Conservation (phyloP, 139 green algal genomes). For the Chlorella sp. region DNA sequence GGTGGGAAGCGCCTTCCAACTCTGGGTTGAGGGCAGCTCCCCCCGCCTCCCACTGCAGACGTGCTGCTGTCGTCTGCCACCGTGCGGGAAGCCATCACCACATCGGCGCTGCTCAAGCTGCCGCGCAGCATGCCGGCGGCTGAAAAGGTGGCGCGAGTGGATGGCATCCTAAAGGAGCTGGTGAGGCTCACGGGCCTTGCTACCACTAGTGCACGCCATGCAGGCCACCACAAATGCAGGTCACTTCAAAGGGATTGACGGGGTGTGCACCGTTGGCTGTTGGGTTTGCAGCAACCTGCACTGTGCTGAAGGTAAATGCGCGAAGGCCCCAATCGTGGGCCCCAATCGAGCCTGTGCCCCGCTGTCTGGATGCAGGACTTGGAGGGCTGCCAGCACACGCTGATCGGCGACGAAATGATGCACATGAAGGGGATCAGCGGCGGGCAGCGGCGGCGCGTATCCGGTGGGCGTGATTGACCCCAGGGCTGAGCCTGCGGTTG, state of each 20-base stretch:
- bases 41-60: constrained; percentile 35
- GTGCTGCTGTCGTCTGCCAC: constrained; percentile 71
- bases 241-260: too few species aligned
- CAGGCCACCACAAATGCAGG: too few species aligned
- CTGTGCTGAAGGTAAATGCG: too few species aligned
- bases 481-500: too few species aligned
- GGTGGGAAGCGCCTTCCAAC: too few species aligned
- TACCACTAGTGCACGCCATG: too few species aligned
- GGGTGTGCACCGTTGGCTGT: too few species aligned
- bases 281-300: too few species aligned
- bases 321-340: not conserved
- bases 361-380: constrained; percentile 45
- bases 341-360: not conserved
- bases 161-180: constrained; percentile 67
- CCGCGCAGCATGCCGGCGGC: constrained; percentile 39
- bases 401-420: constrained; percentile 73
- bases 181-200: too few species aligned
- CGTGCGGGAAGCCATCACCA: constrained; percentile 67
- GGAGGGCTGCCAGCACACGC: constrained; percentile 53
- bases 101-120: constrained; percentile 69
- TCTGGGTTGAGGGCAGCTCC: too few species aligned
- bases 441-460: constrained; percentile 70
- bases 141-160: constrained; percentile 60
- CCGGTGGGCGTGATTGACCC: not conserved
- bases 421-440: constrained; percentile 79